Evolutionary conservation across 139 green algal genomes (phyloP).

Genomic region (Eudorina sp.): DNA sequence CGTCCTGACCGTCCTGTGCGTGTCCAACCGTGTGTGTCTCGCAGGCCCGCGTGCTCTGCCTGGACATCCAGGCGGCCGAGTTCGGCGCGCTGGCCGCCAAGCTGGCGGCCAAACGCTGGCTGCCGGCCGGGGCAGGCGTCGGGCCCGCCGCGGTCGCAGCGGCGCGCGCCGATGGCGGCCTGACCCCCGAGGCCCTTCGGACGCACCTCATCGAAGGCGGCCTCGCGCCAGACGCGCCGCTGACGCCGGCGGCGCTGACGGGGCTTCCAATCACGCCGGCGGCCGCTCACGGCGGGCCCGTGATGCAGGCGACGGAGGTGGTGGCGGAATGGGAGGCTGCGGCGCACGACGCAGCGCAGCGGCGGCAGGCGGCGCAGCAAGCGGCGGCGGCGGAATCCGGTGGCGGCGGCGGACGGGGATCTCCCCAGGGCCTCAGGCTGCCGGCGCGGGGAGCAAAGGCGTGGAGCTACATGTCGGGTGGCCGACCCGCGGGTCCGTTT

Average conservation of each 20-base stretch:
- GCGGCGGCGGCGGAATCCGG: not conserved
- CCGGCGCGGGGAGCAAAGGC: not conserved
- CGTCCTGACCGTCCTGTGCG: no score
- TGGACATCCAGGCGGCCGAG: slow-evolving; percentile 35
- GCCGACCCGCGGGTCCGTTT: slow-evolving; percentile 12
- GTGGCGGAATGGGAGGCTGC: slow-evolving; percentile 37
- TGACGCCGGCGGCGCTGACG: not conserved
- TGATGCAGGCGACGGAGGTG: slow-evolving; percentile 10
- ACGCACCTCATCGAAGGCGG: not conserved
- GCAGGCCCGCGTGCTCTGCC: slow-evolving; percentile 1
- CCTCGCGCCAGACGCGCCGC: not conserved
- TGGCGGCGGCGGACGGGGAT: not conserved
- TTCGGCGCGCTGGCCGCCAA: not conserved
- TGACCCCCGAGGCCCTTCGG: not conserved
- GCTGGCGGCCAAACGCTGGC: not conserved
- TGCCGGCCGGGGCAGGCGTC: not conserved
- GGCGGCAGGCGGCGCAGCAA: not conserved
- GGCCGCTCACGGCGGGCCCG: not conserved
- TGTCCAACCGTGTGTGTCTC: no score
- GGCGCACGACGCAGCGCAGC: not conserved
- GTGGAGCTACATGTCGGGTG: slow-evolving; percentile 11
- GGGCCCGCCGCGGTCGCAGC: not conserved
- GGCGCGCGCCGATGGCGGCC: not conserved
- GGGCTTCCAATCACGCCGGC: not conserved
- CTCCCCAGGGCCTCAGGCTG: not conserved